Percentiles rank a stretch among this genome's conserved stretches.
Conservation (phyloP, 1,284 basidiomycete genomes). For the Ganoderma boninense region DNA sequence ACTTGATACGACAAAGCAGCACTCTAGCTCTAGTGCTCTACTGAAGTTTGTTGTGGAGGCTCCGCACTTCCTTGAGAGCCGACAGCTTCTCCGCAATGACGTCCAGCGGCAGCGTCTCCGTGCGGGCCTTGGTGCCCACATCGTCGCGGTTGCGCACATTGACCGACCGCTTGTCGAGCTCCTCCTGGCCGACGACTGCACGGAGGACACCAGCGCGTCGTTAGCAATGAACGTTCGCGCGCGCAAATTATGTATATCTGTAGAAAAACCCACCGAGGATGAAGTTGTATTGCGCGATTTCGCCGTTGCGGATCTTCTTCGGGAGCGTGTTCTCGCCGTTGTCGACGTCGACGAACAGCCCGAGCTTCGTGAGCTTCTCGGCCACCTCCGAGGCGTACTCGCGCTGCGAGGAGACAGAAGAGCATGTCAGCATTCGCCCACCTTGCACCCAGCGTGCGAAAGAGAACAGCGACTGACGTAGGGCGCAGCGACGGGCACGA, state of each 20-base stretch:
- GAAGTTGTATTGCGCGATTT: slow-evolving; percentile 96
- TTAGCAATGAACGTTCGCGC: background rate
- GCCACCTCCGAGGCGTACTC: slow-evolving; percentile 90
- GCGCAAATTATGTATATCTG: background rate
- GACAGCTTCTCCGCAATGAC: slow-evolving; percentile 72
- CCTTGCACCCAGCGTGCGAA: background rate
- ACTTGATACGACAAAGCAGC: background rate
- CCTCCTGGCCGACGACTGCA: slow-evolving; percentile 93
- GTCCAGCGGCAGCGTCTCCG: slow-evolving; percentile 73
- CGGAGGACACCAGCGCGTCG: background rate
- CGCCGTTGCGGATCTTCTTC: slow-evolving; percentile 96
- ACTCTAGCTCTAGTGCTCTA: background rate
- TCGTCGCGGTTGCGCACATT: slow-evolving; percentile 97
- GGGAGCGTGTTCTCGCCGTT: slow-evolving; percentile 92
- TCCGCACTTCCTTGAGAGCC: slow-evolving; percentile 67
- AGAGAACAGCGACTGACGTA: slow-evolving; percentile 63
- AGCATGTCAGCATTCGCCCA: slow-evolving; percentile 13
- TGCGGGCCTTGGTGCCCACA: slow-evolving; percentile 81
- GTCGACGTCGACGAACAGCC: slow-evolving; percentile 93
- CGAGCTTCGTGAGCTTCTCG: slow-evolving; percentile 71
- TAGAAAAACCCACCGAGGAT: slow-evolving; percentile 79
- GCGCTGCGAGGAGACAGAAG: slow-evolving; percentile 58
- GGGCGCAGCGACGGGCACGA: slow-evolving; percentile 92
- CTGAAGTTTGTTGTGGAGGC: slow-evolving; percentile 64
- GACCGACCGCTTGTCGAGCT: slow-evolving; percentile 86